phyloP scores from a whole-genome alignment of 495 filamentous ascomycete genomes.

The Halenospora varia region DNA sequence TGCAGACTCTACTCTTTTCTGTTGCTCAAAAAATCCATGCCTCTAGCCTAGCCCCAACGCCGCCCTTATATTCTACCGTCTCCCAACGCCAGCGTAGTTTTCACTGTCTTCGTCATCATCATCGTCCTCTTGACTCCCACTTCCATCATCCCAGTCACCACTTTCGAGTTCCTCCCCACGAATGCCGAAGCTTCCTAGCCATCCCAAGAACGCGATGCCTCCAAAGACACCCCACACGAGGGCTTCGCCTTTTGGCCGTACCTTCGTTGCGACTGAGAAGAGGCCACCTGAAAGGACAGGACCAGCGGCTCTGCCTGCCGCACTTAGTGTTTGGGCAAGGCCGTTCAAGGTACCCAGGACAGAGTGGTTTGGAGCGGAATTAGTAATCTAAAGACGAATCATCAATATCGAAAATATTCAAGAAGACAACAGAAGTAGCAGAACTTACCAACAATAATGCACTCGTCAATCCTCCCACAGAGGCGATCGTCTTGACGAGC shows the following conservation, averaged over 20 bases:
- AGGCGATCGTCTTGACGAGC: slow-evolving; percentile 81
- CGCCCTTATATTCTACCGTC: not conserved
- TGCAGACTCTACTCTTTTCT: not conserved
- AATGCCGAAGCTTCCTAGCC: slow-evolving; percentile 65
- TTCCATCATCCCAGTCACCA: slow-evolving; percentile 19
- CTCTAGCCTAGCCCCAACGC: not conserved
- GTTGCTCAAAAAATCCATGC: not conserved
- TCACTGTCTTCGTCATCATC: not conserved
- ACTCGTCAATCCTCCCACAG: slow-evolving; percentile 85
- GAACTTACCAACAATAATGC: slow-evolving; percentile 67
- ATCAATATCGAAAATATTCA: slow-evolving; percentile 15
- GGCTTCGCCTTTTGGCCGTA: slow-evolving; percentile 75
- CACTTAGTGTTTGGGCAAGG: slow-evolving; percentile 89
- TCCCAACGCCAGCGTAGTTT: slow-evolving; percentile 2
- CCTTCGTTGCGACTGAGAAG: slow-evolving; percentile 66
- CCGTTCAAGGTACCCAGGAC: slow-evolving; percentile 90
- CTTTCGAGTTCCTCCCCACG: slow-evolving; percentile 30
- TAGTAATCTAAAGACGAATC: slow-evolving; percentile 67
- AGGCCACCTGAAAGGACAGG: slow-evolving; percentile 84
- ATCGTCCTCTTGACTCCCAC: slow-evolving; percentile 11
- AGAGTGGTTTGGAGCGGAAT: slow-evolving; percentile 80
- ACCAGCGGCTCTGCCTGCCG: slow-evolving; percentile 82
- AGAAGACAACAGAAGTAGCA: not conserved
- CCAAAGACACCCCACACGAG: slow-evolving; percentile 67
- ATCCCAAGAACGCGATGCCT: slow-evolving; percentile 62